Evolutionary conservation across 2,329 filamentous ascomycete genomes (phyloP), one percentile per base, ranked within the genome.

Genomic region (Chaetomium strumarium): DNA sequence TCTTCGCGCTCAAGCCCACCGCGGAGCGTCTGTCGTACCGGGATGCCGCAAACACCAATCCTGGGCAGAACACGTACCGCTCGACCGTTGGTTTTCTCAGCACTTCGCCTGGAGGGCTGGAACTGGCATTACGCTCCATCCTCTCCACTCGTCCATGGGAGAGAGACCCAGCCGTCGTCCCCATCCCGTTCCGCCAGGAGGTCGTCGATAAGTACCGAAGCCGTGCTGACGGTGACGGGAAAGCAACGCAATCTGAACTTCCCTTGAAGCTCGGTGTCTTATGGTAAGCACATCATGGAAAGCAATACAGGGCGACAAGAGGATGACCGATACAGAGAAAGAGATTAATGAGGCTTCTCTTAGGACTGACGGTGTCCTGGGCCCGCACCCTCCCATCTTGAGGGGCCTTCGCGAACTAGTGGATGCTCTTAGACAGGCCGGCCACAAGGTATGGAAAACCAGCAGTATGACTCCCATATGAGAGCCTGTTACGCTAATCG

Each of bases 11-110:
- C 17, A 61, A 64, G 17, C 64, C 64, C 11, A 60, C 58, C 3
- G 51, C 59, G 20, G 67, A 64, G 20, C 63, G 66, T 7, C 11
- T 62, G 9, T 58, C 58, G 2, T 62, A 60, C 30, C 45, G 44
- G n/a, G 55, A 55, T n/a, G 41, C 31, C 5, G 61, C 59, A 24
- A 62, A 62, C 17, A 60, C 55, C 51, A 68, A 67, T 30, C 65
- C 64, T 48, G 85, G 85, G 0, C 83, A 88, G 59, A 82, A 79
- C 58, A 77, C 74, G 0, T 73, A 86, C 31, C 69, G 80, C 2
- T 85, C 79, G 0, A 80, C 85, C 1, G 75, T 85, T 12, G 85
- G 84, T 0, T 82, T 83, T 0, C 64, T 90, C 13, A 78, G 78
- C 0, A 78, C 77, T 0, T 81, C 77, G 1, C 67, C 77, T 1